A percentile compares a stretch with the other conserved stretches of the same genome.
phyloP scores from a whole-genome alignment of 192 early-diverging fungal genomes.

The Blastocladiella britannica region DNA sequence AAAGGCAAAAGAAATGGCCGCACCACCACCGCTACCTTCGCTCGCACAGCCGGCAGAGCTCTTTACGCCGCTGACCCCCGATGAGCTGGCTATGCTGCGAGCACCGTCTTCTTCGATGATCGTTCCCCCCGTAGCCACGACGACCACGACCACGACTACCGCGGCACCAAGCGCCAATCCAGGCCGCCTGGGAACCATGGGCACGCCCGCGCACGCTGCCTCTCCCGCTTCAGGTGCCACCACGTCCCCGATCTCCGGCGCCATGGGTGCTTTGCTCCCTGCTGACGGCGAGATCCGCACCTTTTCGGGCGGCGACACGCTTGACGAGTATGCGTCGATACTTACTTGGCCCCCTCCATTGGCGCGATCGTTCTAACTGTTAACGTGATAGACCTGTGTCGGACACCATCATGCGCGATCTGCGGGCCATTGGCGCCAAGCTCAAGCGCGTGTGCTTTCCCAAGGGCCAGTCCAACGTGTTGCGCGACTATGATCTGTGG shows the following conservation, averaged over 20 bases:
- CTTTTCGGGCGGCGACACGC: slow-evolving; percentile 1
- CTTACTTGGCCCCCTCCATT: background rate
- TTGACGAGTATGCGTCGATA: slow-evolving; percentile 5
- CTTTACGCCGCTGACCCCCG: background rate
- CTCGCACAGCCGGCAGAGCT: too few species aligned
- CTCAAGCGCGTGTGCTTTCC: slow-evolving; percentile 2
- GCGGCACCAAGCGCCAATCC: background rate
- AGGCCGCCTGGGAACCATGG: background rate
- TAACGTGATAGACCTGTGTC: too few species aligned
- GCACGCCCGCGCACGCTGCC: background rate
- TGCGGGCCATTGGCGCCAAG: background rate
- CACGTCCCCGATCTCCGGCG: background rate
- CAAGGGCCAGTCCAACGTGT: slow-evolving; percentile 1
- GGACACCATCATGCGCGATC: background rate
- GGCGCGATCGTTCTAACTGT: background rate
- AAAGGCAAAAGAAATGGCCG: too few species aligned
- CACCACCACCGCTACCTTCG: too few species aligned
- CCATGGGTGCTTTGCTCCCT: background rate
- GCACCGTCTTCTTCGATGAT: background rate
- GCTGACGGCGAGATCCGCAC: background rate
- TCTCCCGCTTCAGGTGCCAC: background rate
- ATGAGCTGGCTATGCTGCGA: background rate
- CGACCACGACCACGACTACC: background rate
- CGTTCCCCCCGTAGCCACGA: background rate
- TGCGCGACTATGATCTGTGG: slow-evolving; percentile 6